Evolutionary conservation across 352 stramenopile genomes (phyloP), one percentile per base, ranked within the genome.

Genomic region (Pythium phragmiticola): DNA sequence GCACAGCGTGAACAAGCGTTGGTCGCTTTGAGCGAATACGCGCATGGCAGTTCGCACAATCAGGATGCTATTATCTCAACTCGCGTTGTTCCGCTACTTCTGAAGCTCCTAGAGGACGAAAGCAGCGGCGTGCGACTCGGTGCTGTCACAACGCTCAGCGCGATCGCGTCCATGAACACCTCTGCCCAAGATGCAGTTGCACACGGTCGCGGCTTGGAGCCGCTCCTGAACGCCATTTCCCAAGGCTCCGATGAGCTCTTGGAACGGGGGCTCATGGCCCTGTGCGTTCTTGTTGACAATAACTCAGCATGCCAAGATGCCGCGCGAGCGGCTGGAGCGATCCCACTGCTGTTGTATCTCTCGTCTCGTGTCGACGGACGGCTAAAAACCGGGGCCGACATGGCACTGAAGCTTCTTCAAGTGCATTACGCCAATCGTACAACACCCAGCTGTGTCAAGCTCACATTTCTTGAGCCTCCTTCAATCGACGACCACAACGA

Each of bases 401-500:
- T 48, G 42, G 42, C 42, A n/a, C 12, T 48, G n/a, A 48, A 23
- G 17, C 42, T 48, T 21, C n/a, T 48, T n/a, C 42, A 48, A 48
- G 17, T 17, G 5, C 39, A 46, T 14, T 7, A 46, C 11, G 9
- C 16, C 39, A 28, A 39, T 12, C 2, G 34, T 39, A 13, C 11
- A 3, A 13, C 7, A 1, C 11, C 34, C 34, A 39, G 34, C 34
- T 39, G 11, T 13, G 34, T 13, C 4, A 39, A 39, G 34, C 34
- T 39, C 34, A 13, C 34, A 39, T 39, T 39, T 1, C 3, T 30
- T 30, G 26, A 30, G 26, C 26, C 4, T 5, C 26, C 26, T 30
- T 30, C 26, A 0, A 30, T 30, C 26, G 26, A 30, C 26, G 26
- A 30, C 1, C 26, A 30, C 26, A 30, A 30, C 26, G 4, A 30